phyloP scores from a whole-genome alignment of 192 early-diverging fungal genomes.

The Coemansia sp. region DNA sequence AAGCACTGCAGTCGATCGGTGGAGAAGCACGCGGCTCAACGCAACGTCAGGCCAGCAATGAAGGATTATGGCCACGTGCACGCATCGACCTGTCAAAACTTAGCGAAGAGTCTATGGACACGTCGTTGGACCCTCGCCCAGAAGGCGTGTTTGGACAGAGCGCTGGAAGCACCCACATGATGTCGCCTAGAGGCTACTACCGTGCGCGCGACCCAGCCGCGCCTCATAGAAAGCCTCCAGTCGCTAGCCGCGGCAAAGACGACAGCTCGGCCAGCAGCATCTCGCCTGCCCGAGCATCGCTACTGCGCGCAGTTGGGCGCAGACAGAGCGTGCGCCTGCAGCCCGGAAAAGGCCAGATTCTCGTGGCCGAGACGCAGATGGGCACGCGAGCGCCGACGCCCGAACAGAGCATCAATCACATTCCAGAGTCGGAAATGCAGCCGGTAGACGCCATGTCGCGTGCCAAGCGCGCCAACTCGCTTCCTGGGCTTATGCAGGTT shows the following conservation, averaged over 20 bases:
- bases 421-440: conserved; percentile 10
- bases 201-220: conserved; percentile 52
- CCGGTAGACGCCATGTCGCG: conserved; percentile 29
- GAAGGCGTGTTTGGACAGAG: not conserved
- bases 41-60: conserved; percentile 10
- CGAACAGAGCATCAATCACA: conserved; percentile 7
- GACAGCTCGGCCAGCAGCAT: conserved; percentile 13
- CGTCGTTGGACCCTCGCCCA: conserved; percentile 3
- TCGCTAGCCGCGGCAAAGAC: conserved; percentile 13
- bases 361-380: conserved; percentile 43
- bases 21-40: conserved; percentile 8
- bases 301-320: conserved; percentile 50
- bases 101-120: conserved; percentile 17
- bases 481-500: conserved; percentile 43
- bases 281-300: conserved; percentile 47
- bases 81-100: conserved; percentile 20
- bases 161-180: conserved; percentile 7
- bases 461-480: conserved; percentile 51
- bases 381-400: conserved; percentile 12
- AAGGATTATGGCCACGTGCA: conserved; percentile 3
- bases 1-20: conserved; percentile 8
- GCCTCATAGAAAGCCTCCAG: conserved; percentile 29
- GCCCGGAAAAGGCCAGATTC: conserved; percentile 49
- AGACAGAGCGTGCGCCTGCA: conserved; percentile 52
- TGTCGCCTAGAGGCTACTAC: conserved; percentile 44